Base-by-base conservation (phyloP, 768 basidiomycete genomes). In the Podaxis sp. region DNA sequence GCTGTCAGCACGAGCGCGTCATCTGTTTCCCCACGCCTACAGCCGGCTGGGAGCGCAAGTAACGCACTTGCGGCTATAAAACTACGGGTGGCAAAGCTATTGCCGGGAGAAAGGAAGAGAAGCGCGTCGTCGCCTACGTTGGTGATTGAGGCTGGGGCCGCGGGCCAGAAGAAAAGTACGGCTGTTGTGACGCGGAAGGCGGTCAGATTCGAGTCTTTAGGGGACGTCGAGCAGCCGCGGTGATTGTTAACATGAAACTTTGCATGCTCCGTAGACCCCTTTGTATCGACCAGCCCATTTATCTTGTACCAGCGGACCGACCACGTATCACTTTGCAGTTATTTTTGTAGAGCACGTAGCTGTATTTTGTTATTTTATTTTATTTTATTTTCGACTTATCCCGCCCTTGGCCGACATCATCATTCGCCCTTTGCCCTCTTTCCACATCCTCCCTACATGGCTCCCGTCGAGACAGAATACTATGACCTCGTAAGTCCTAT, bases 391-490 rank as follows among this genome's bases (percentile, higher is more conserved):
- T 36, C 17, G 11, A 22, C 46, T n/a, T 24, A 58, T 53, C 52
- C 24, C 44, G 44, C 60, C 7, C 52, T 11, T 53, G 36, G 30
- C 40, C 46, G 17, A 19, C 24, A 46, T 30, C 65, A 46, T 12
- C 33, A 33, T 12, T 22, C 52, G 33, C 51, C 40, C 24, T 33
- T 64, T 52, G 39, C n/a, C 39, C 52, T 42, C 42, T 55, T 44
- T 56, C 60, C 57, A 61, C 48, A 60, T 40, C 39, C 57, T 57
- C 42, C 61, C 57, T 59, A 52, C 55, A 93, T 93, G 92, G 81
- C 89, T n/a, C 92, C 92, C n/a, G 85, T 93, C 19, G 93, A 95
- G 71, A 93, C 91, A 12, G 90, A 90, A 71, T 95, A 92, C 74
- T 96, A 95, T 75, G 92, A 94, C 73, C 69, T 94, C 74, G 92